Base-by-base conservation (phyloP, 2,329 filamentous ascomycete genomes). In the Fusarium falciforme region DNA sequence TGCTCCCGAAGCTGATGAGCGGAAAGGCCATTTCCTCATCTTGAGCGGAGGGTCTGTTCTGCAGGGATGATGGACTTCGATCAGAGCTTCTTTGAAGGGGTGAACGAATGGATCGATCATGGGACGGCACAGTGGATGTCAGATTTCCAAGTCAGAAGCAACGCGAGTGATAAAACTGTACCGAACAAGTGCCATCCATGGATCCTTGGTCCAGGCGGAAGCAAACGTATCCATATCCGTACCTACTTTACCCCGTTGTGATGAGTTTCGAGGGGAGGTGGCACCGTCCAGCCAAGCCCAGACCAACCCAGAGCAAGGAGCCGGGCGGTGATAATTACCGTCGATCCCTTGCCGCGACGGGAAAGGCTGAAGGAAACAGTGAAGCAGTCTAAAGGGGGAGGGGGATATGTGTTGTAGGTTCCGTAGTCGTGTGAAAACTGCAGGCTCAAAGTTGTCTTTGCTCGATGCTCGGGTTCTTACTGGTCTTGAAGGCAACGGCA, bases 91-190 rank as follows among this genome's bases (percentile, higher is more conserved):
- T 55, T 61, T 61, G 57, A 72, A 74, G 67, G 65, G 67, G 72
- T 72, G 61, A 74, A 74, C 64, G 49, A 40, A 72, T 57, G 59
- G 42, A 47, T 47, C 22, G 71, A 74, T 70, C 68, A 72, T 74
- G 72, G 61, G 72, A 74, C 58, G 63, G 60, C 44, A 36, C 66
- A 31, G 60, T 69, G 66, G 66, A 70, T 74, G 68, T 71, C 61
- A 69, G 61, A 74, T 54, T 69, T 33, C 29, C 33, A 68, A 54
- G 60, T 55, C 52, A 27, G 49, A 64, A 67, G 33, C 38, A 66
- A 61, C 16, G 29, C 27, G 29, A 36, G 35, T 57, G 64, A 62
- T 47, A 40, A 36, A 36, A 38, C n/a, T 42, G 40, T 42, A 65
- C 36, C 29, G 29, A 14, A 29, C n/a, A 58, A 59, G 62, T 42